A percentile compares a stretch with the other conserved stretches of the same genome.
These are phyloP conservation scores for Aspergillus bertholletiae DNA, from an alignment of 495 filamentous ascomycete genomes.

Conservation along the genomic window DNA sequence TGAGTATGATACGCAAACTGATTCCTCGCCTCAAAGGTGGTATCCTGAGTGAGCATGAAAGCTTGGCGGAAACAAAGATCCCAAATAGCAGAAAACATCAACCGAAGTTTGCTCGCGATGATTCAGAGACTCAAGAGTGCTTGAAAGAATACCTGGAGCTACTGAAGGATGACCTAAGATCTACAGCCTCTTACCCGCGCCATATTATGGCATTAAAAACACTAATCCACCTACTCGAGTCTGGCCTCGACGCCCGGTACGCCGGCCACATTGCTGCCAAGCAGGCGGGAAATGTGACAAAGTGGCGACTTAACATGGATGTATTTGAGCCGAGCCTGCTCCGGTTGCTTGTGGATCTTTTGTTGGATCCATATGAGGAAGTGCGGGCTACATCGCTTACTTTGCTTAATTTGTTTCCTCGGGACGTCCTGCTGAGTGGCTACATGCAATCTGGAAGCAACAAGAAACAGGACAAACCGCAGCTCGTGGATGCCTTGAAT, in stretches of 20 bases:
- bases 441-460: constrained; percentile 5
- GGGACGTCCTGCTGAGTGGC: constrained; percentile 19
- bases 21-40: constrained; percentile 57
- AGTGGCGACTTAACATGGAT: constrained; percentile 50
- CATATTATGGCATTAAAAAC: constrained; percentile 77
- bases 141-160: constrained; percentile 67
- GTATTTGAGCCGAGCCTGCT: constrained; percentile 51
- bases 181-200: constrained; percentile 79
- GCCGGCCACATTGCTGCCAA: constrained; percentile 9
- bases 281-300: constrained; percentile 20
- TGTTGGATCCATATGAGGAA: constrained; percentile 91
- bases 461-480: constrained; percentile 3
- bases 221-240: constrained; percentile 55
- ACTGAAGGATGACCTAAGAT: constrained; percentile 64
- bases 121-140: constrained; percentile 54
- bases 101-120: constrained; percentile 18
- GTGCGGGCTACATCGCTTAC: constrained; percentile 64
- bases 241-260: constrained; percentile 41
- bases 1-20: constrained; percentile 63
- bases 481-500: constrained; percentile 28
- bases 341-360: constrained; percentile 64
- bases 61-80: constrained; percentile 6
- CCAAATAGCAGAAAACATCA: constrained; percentile 14
- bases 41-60: constrained; percentile 21
- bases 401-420: constrained; percentile 51